A percentile compares a stretch with the other conserved stretches of the same genome.
phyloP scores from a whole-genome alignment of 345 rosid genomes.

The Lumnitzera racemosa region DNA sequence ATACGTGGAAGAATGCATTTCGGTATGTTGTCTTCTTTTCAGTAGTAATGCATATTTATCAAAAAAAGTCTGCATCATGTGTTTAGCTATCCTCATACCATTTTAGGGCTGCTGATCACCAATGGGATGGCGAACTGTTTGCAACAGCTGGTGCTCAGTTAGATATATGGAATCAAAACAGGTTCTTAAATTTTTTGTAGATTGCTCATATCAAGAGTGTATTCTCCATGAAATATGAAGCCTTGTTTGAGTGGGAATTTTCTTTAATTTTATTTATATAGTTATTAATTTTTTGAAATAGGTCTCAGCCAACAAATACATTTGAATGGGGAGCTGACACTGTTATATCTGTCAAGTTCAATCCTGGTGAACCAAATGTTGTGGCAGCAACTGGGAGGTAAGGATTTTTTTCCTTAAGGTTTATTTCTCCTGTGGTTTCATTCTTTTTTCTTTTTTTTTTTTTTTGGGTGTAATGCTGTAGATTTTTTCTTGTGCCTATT shows the following conservation, averaged over 20 bases:
- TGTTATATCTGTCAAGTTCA: constrained; percentile 76
- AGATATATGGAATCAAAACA: constrained; percentile 92
- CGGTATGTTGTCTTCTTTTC: constrained; percentile 32
- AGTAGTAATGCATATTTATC: background rate
- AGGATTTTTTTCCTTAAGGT: constrained; percentile 3
- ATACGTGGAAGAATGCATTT: constrained; percentile 76
- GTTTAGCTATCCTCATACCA: constrained; percentile 3
- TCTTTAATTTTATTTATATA: background rate
- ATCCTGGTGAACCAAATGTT: constrained; percentile 86
- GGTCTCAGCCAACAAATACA: constrained; percentile 86
- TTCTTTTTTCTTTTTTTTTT: too few species aligned
- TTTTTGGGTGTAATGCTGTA: too few species aligned
- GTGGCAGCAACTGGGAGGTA: constrained; percentile 84
- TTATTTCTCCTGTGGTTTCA: too few species aligned
- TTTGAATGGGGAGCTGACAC: constrained; percentile 88
- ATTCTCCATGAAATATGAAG: too few species aligned
- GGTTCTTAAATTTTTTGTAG: constrained; percentile 25
- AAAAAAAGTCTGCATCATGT: too few species aligned
- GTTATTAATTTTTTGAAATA: constrained; percentile 15
- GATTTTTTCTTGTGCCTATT: too few species aligned
- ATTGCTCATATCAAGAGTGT: too few species aligned
- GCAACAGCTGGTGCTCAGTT: constrained; percentile 94
- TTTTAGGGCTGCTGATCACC: constrained; percentile 91
- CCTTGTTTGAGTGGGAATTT: too few species aligned
- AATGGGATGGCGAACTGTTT: constrained; percentile 81